Conservation (phyloP, 305 asterid species). For the Fraxinus ornus region DNA sequence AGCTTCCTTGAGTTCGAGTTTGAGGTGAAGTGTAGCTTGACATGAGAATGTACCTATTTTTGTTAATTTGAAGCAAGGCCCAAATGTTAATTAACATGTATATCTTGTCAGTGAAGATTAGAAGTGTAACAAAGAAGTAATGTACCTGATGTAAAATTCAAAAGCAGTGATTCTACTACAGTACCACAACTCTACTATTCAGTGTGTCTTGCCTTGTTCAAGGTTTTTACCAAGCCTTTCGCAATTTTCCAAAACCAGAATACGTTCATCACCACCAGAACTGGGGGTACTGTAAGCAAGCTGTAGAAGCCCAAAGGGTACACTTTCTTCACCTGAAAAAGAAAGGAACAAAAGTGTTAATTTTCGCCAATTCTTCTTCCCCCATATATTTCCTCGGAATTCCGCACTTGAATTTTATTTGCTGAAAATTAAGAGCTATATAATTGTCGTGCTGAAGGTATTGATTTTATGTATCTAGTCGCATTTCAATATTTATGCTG, state of each 20-base stretch:
- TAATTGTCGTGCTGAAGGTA: neutral
- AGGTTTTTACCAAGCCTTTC: constrained; percentile 67
- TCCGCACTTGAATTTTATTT: neutral
- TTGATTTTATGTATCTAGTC: neutral
- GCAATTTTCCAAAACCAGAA: constrained; percentile 84
- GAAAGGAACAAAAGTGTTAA: neutral
- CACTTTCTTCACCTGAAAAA: constrained; percentile 58
- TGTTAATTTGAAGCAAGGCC: too few relatives aligned
- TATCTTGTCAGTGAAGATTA: neutral
- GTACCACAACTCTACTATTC: neutral
- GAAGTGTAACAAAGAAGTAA: neutral
- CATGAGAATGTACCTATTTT: too few relatives aligned
- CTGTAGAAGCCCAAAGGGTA: constrained; percentile 65
- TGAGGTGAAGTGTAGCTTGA: too few relatives aligned
- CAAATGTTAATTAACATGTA: neutral
- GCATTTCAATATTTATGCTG: neutral
- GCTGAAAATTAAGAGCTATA: neutral
- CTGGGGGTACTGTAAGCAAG: constrained; percentile 57
- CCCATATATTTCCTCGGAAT: neutral
- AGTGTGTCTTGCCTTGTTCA: constrained; percentile 37
- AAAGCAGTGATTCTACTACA: neutral
- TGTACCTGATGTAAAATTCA: neutral
- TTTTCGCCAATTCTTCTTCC: neutral
- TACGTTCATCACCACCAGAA: constrained; percentile 53
- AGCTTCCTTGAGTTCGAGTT: too few relatives aligned